Base-by-base conservation (phyloP, 2,329 filamentous ascomycete species). In the Nothopassalora personata region DNA sequence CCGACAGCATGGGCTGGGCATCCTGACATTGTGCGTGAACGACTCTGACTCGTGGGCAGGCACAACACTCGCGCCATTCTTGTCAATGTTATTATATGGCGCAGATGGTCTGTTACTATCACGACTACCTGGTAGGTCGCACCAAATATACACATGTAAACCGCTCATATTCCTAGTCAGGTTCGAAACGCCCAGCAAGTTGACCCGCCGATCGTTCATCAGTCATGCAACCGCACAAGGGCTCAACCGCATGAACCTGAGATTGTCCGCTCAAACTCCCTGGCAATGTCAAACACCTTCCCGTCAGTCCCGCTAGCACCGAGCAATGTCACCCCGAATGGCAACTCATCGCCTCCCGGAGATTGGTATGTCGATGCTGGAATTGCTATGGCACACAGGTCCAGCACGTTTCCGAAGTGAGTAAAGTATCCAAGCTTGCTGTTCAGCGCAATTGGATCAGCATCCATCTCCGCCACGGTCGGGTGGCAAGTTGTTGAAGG, bases 361-460 rank as follows among this genome's bases (percentile, higher is more conserved):
- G 66, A 60, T 1, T 68, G 62, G 63, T 74, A 75, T 6, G 59
- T 71, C 1, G 79, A 79, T 0, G 82, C 82, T 1, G 81, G 81
- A n/a, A 84, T 74, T 1, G 80, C 76, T 9, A 83, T 64, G 2
- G 79, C 81, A 43, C 79, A 80, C 64, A 84, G 76, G 68, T 86
- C 83, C 18, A 86, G 69, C 30, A 86, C 81, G 64, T 86, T 86
- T 15, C 79, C 84, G 66, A 81, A 85, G 66, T 85, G 83, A 0
- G 83, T 84, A 58, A 84, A 86, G 43, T 76, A 79, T 5, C 82
- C 81, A 5, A 84, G 67, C 3, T 76, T 70, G 4, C 80, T 80
- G 64, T 86, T 86, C 66, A 81, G 77, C 15, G 69, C 71, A 23
- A 86, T 75, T 0, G 83, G 83, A 46, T 83, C 79, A 2, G 71